These are phyloP conservation scores for Pulveroboletus sp. DNA, from an alignment of 768 basidiomycete genomes.

Conservation along the genomic window DNA sequence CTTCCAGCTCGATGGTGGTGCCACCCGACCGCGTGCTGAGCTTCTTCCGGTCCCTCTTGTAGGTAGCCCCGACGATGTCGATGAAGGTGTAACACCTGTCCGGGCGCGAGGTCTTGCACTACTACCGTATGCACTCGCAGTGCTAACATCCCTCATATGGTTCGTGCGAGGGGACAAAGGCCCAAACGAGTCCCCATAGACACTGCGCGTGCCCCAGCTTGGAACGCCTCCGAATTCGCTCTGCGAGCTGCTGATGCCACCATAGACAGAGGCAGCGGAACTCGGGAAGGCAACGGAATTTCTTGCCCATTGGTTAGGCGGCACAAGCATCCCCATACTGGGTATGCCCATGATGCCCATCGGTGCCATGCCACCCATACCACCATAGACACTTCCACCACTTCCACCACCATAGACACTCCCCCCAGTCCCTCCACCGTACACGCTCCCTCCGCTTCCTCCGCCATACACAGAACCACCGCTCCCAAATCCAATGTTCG, in stretches of 20 bases:
- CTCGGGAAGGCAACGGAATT: conserved; percentile 50
- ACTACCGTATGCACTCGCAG: conserved; percentile 20
- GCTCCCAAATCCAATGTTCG: conserved; percentile 43
- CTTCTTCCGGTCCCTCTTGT: conserved; percentile 13
- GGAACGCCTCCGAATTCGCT: conserved; percentile 60
- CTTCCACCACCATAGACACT: conserved; percentile 33
- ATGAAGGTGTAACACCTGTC: conserved; percentile 26
- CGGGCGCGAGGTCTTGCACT: conserved; percentile 30
- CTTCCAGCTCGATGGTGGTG: conserved; percentile 66
- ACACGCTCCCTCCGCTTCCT: conserved; percentile 42
- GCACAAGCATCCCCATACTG: conserved; percentile 37
- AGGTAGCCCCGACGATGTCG: conserved; percentile 14
- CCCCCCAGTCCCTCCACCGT: conserved; percentile 37
- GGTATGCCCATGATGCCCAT: conserved; percentile 41
- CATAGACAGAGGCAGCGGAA: conserved; percentile 51
- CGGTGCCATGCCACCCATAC: conserved; percentile 27
- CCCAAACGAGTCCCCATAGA: conserved; percentile 65
- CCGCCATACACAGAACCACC: conserved; percentile 35
- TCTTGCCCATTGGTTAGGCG: conserved; percentile 36
- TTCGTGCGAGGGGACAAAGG: conserved; percentile 26
- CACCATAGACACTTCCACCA: conserved; percentile 47
- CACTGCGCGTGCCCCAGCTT: conserved; percentile 55
- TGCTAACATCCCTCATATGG: conserved; percentile 3
- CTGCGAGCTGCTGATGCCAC: conserved; percentile 45
- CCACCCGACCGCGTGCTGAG: conserved; percentile 28